phyloP scores from a whole-genome alignment of 306 rosid genomes.

The Lathyrus tuberosus region DNA sequence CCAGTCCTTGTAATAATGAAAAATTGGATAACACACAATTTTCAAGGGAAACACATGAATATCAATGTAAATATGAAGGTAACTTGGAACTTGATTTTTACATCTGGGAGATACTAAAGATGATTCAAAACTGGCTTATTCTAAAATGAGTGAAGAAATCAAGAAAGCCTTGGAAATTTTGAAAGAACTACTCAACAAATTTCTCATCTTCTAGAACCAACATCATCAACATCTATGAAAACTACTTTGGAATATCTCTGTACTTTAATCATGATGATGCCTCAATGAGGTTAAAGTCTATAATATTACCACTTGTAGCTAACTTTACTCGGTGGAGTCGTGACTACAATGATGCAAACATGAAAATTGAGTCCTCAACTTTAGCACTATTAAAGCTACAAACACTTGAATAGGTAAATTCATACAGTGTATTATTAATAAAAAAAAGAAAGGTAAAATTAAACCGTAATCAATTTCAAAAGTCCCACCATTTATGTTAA shows the following conservation, averaged over 20 bases:
- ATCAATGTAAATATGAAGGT: too few species aligned
- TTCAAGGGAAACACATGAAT: too few species aligned
- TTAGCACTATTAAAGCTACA: background rate
- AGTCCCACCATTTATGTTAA: too few species aligned
- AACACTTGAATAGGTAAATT: conserved; percentile 16
- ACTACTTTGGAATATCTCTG: conserved; percentile 13
- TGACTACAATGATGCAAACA: conserved; percentile 32
- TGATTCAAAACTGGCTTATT: conserved; percentile 13
- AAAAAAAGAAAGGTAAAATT: too few species aligned
- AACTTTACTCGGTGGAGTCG: conserved; percentile 25
- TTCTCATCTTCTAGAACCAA: conserved; percentile 15
- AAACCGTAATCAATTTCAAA: too few species aligned
- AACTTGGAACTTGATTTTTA: too few species aligned
- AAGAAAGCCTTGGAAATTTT: conserved; percentile 29
- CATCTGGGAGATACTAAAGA: background rate
- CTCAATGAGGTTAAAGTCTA: conserved; percentile 8
- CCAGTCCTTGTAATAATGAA: too few species aligned
- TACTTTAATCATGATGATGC: conserved; percentile 2
- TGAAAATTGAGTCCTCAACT: conserved; percentile 25
- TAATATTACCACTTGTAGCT: conserved; percentile 2
- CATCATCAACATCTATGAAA: conserved; percentile 13
- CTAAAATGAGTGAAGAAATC: conserved; percentile 30
- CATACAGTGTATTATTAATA: too few species aligned
- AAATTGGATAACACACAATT: too few species aligned
- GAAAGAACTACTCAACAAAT: conserved; percentile 17